phyloP scores from a whole-genome alignment of 106 monocot genomes.

The Chionographis japonica region DNA sequence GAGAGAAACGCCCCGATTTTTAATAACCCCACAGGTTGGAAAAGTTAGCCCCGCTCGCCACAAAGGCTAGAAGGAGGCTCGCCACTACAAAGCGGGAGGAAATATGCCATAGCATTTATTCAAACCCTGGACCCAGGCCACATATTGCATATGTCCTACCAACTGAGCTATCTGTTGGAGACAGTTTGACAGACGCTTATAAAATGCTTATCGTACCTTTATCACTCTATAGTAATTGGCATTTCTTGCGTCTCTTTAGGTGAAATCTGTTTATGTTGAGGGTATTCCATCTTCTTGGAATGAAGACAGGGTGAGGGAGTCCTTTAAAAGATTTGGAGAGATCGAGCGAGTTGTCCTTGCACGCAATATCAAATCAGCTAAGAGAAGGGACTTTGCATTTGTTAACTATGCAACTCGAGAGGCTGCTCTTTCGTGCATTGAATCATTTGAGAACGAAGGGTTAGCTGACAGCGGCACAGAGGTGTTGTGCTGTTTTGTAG shows the following conservation, averaged over 20 bases:
- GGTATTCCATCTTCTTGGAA: slow-evolving; percentile 75
- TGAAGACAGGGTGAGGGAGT: slow-evolving; percentile 57
- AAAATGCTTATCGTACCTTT: background rate
- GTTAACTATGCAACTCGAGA: slow-evolving; percentile 75
- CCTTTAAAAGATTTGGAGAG: slow-evolving; percentile 71
- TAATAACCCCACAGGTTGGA: too few species aligned
- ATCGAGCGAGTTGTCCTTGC: slow-evolving; percentile 82
- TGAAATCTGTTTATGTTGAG: slow-evolving; percentile 88
- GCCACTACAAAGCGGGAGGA: too few species aligned
- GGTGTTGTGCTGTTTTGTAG: slow-evolving; percentile 31
- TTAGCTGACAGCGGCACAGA: slow-evolving; percentile 49
- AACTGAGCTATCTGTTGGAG: too few species aligned
- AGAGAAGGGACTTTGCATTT: slow-evolving; percentile 88
- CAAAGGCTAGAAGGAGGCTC: too few species aligned
- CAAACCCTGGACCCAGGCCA: too few species aligned
- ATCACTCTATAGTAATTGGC: too few species aligned
- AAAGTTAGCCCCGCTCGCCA: too few species aligned
- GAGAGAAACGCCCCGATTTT: too few species aligned
- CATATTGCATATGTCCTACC: too few species aligned
- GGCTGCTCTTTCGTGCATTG: slow-evolving; percentile 79
- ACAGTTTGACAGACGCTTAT: background rate
- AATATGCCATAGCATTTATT: too few species aligned
- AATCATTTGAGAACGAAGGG: slow-evolving; percentile 62
- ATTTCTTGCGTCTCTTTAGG: slow-evolving; percentile 37
- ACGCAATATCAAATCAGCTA: slow-evolving; percentile 64